These are phyloP conservation scores for Starmerella sirachaensis DNA, from an alignment of 805 yeast genomes.

Conservation along the genomic window DNA sequence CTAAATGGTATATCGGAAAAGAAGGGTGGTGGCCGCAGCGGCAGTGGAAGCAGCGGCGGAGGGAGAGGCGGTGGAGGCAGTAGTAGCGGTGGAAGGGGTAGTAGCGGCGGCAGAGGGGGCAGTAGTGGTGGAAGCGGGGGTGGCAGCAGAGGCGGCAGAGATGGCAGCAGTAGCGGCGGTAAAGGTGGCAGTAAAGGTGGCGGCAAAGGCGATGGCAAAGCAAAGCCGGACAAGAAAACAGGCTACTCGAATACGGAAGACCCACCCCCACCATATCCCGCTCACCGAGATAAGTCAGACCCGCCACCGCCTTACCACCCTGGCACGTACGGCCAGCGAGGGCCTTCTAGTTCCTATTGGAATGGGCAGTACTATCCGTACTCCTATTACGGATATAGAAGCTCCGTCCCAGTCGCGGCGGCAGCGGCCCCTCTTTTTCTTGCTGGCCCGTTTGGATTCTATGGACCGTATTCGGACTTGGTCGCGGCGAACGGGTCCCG, in stretches of 20 bases:
- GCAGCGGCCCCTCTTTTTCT: conserved; percentile 6
- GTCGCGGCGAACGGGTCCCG: too few relatives aligned
- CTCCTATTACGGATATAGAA: conserved; percentile 2
- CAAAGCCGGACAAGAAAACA: too few relatives aligned
- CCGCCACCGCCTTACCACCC: background rate
- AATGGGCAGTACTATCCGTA: conserved; percentile 12
- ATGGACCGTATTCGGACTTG: conserved; percentile 12
- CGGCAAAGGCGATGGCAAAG: too few relatives aligned
- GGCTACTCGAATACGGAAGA: too few relatives aligned
- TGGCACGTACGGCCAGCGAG: conserved; percentile 5
- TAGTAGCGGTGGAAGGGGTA: background rate
- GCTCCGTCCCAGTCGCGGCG: background rate
- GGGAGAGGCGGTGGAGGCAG: background rate
- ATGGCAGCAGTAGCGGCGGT: too few relatives aligned
- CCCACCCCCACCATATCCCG: conserved; percentile 2
- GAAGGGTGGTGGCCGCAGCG: background rate
- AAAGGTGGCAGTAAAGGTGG: too few relatives aligned
- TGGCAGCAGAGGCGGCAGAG: background rate
- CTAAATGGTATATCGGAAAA: too few relatives aligned
- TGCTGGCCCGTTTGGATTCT: conserved; percentile 13
- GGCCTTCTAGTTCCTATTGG: conserved; percentile 1
- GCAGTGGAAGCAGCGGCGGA: background rate
- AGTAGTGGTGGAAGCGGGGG: background rate
- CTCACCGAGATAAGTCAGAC: background rate
- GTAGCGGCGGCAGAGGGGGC: background rate